phyloP scores from a whole-genome alignment of 768 basidiomycete species.

The Pulveroboletus ravenelii region DNA sequence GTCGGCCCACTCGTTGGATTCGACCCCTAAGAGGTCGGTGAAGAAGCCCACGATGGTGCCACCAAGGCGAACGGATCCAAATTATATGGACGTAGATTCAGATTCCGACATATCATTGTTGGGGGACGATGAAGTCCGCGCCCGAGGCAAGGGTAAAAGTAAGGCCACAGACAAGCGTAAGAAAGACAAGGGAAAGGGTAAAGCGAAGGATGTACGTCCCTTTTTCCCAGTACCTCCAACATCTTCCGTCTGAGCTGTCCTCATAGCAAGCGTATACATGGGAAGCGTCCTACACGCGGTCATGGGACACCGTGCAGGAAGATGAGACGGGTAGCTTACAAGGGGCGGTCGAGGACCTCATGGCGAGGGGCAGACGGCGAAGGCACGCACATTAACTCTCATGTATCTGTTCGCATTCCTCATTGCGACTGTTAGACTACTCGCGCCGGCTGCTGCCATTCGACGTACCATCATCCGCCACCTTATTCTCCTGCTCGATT shows the following conservation, averaged over 20 bases:
- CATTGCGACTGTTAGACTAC: conserved; percentile 45
- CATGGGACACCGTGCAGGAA: conserved; percentile 97
- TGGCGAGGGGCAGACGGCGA: conserved; percentile 80
- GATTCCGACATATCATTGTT: conserved; percentile 69
- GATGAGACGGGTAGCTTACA: conserved; percentile 92
- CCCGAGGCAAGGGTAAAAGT: conserved; percentile 54
- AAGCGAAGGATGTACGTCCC: conserved; percentile 31
- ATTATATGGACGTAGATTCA: conserved; percentile 55
- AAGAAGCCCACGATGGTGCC: conserved; percentile 19
- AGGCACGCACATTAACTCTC: conserved; percentile 46
- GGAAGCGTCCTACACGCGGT: conserved; percentile 92
- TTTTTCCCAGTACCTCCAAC: background rate
- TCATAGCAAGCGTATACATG: conserved; percentile 82
- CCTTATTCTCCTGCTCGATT: conserved; percentile 85
- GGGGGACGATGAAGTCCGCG: conserved; percentile 44
- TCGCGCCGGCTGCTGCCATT: conserved; percentile 81
- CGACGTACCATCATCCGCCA: conserved; percentile 96
- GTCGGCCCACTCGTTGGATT: background rate
- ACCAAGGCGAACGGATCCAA: conserved; percentile 24
- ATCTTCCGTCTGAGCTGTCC: conserved; percentile 3
- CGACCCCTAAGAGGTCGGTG: background rate
- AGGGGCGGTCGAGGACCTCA: conserved; percentile 81
- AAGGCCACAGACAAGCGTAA: conserved; percentile 50
- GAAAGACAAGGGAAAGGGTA: conserved; percentile 46
- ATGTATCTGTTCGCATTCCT: conserved; percentile 3